Percentiles rank a stretch among this genome's conserved stretches.
Evolutionary conservation across 1,284 basidiomycete genomes (phyloP).

Genomic region (Marasmius fiardii): DNA sequence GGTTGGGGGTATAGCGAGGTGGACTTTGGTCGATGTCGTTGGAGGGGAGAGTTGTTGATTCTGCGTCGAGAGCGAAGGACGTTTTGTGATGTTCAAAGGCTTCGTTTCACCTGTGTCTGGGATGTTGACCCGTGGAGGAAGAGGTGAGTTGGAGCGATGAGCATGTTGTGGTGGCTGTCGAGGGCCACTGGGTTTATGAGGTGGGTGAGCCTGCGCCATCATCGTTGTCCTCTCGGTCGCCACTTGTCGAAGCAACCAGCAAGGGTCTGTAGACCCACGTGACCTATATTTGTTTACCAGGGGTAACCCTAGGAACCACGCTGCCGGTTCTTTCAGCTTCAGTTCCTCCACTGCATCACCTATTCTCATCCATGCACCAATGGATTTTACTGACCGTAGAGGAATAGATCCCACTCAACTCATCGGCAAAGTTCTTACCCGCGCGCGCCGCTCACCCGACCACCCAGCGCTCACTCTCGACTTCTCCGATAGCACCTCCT

Average conservation of each 20-base stretch:
- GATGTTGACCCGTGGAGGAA: conserved; percentile 22
- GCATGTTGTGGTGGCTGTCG: conserved; percentile 48
- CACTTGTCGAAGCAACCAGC: not conserved
- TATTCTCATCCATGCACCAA: conserved; percentile 14
- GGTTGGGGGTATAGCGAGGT: conserved; percentile 25
- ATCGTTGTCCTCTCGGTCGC: conserved; percentile 6
- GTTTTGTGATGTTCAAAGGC: conserved; percentile 31
- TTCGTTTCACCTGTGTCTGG: conserved; percentile 18
- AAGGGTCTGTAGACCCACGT: not conserved
- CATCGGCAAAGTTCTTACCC: conserved; percentile 48
- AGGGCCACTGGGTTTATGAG: conserved; percentile 51
- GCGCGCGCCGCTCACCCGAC: conserved; percentile 43
- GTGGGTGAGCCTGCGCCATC: conserved; percentile 26
- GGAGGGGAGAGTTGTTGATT: conserved; percentile 20
- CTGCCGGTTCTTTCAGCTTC: conserved; percentile 12
- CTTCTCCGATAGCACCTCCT: conserved; percentile 50
- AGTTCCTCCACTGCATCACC: conserved; percentile 25
- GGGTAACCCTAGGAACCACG: conserved; percentile 1
- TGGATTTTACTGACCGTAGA: not conserved
- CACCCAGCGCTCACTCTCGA: conserved; percentile 57
- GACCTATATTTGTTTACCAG: conserved; percentile 9
- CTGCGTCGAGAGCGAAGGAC: conserved; percentile 22
- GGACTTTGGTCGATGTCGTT: conserved; percentile 27
- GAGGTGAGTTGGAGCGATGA: conserved; percentile 34
- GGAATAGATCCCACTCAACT: conserved; percentile 48